Percentiles rank a stretch among this genome's conserved stretches.
These are phyloP conservation scores for Rhododendron simsii DNA, from an alignment of 148 eudicot genomes.

Conservation along the genomic window DNA sequence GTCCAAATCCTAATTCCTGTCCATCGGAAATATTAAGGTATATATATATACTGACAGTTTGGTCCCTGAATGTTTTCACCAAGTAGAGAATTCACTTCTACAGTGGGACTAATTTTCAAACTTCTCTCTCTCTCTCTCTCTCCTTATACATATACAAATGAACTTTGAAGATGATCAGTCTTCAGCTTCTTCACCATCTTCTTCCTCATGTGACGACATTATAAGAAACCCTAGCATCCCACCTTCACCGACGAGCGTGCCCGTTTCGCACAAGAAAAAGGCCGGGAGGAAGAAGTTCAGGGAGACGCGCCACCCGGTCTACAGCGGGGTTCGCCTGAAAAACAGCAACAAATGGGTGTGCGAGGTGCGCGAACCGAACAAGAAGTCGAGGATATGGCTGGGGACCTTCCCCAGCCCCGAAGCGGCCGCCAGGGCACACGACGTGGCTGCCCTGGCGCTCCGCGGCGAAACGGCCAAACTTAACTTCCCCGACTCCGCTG, in stretches of 20 bases:
- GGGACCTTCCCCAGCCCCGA: conserved; percentile 57
- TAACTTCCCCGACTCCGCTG: conserved; percentile 46
- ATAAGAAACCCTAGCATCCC: neutral
- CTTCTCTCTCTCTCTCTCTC: neutral
- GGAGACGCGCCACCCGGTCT: conserved; percentile 59
- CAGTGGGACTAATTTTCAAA: neutral
- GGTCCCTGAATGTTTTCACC: neutral
- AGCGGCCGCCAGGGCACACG: conserved; percentile 66
- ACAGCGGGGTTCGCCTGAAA: conserved; percentile 45
- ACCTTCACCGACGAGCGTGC: neutral
- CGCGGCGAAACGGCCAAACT: conserved; percentile 37
- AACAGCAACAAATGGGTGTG: conserved; percentile 62
- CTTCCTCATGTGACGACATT: neutral
- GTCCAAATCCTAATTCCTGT: neutral
- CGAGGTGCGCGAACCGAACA: conserved; percentile 56
- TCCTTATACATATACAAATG: neutral
- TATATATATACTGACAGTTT: neutral
- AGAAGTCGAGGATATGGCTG: conserved; percentile 57
- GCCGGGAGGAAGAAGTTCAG: conserved; percentile 45
- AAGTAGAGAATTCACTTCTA: neutral
- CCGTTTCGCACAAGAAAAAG: conserved; percentile 19
- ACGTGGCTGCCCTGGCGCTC: conserved; percentile 55
- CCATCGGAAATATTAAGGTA: neutral
- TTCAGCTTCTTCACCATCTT: neutral
- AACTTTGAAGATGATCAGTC: neutral